Base-by-base conservation (phyloP, 345 rosid genomes). In the Populus simonii region DNA sequence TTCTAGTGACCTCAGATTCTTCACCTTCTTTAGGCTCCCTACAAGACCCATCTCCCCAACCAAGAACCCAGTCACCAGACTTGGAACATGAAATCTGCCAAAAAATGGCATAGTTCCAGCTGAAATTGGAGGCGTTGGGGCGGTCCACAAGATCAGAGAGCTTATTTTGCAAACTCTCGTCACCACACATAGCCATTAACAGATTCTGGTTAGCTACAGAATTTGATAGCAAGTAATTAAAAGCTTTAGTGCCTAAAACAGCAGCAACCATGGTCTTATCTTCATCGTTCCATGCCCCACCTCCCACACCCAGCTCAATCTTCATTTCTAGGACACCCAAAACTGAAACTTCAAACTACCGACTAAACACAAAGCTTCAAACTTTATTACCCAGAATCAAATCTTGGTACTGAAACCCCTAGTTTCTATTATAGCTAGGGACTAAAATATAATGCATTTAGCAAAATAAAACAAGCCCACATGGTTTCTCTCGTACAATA, bases 41-140 rank as follows among this genome's bases (percentile, higher is more conserved):
- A 75, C 98, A 93, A 53, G 88, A 93, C 78, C 99, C 98, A 74
- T 96, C 99, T 49, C 96, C 99, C 99, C 99, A 96, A n/a, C 96
- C 93, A n/a, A 96, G 81, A 49, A 92, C 94, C 87, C 87, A 89
- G 22, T 92, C 96, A 66, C 96, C 94, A 13, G 98, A 88, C 81
- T 89, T 92, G 49, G 95, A 93, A 85, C 88, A 81, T 20, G 98
- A 92, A 70, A 93, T 89, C 70, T 96, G 99, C 99, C 99, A 96
- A 82, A 93, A 90, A 51, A 96, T 88, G 0, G 99, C 97, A 9
- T 93, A 96, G 85, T 91, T 96, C 99, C 99, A 96, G 84, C 99
- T 92, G 74, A 96, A 96, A 86, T 86, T 90, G 20, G 93, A 89
- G 0, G 84, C 74, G 84, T 87, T 80, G 16, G 97, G 98, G 16